A percentile compares a stretch with the other conserved stretches of the same genome.
Evolutionary conservation across 495 filamentous ascomycete species (phyloP).

Genomic region (Penicillium dipodomyicola): DNA sequence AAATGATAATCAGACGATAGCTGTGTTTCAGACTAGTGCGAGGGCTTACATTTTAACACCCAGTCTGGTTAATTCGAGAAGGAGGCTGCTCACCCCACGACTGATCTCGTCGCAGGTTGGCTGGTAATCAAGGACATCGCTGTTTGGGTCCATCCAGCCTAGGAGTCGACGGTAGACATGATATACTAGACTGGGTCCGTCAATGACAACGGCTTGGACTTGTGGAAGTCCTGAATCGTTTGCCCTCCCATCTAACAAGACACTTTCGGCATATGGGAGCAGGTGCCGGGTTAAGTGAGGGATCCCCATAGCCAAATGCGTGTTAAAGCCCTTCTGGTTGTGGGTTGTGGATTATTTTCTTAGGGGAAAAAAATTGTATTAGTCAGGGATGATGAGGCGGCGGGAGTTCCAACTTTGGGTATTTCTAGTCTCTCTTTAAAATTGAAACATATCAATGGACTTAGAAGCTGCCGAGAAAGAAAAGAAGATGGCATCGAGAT

Average conservation of each 20-base stretch:
- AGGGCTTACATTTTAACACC: slow-evolving; percentile 59
- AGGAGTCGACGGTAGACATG: slow-evolving; percentile 60
- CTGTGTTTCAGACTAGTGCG: not conserved
- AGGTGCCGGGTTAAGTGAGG: slow-evolving; percentile 58
- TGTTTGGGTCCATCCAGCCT: slow-evolving; percentile 27
- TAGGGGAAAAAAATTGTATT: not conserved
- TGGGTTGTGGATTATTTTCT: not conserved
- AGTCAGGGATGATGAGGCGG: not conserved
- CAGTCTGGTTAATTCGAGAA: slow-evolving; percentile 50
- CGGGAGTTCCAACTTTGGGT: not conserved
- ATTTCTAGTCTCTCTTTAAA: not conserved
- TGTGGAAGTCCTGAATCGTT: slow-evolving; percentile 4
- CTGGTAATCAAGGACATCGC: slow-evolving; percentile 49
- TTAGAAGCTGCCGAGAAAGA: not conserved
- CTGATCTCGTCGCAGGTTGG: slow-evolving; percentile 63
- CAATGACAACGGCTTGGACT: slow-evolving; percentile 57
- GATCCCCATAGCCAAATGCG: slow-evolving; percentile 62
- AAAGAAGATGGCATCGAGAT: not conserved
- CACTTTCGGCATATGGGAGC: slow-evolving; percentile 53
- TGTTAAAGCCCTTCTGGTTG: not conserved
- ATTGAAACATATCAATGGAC: not conserved
- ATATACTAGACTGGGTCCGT: slow-evolving; percentile 74
- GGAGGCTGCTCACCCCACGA: slow-evolving; percentile 56
- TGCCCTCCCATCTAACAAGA: slow-evolving; percentile 34
- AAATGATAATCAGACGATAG: slow-evolving; percentile 3